Evolutionary conservation across 352 stramenopile species (phyloP), one percentile per base, ranked within the genome.

Genomic region (Globisporangium alternatum): DNA sequence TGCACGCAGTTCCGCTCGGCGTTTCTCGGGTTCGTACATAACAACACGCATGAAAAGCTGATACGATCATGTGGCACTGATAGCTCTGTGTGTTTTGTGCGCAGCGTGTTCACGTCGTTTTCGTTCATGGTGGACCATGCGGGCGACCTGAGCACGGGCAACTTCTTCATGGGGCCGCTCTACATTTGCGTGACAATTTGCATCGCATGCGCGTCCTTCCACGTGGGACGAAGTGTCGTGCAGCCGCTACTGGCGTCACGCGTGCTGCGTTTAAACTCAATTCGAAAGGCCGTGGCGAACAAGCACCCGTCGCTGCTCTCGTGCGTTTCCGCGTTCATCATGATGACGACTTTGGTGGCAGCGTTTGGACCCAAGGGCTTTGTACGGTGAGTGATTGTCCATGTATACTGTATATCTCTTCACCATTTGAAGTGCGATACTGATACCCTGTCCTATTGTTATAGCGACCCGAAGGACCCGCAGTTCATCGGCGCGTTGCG

Each of bases 81-180:
- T 13, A 39, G 25, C 3, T 22, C 13, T 9, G 12, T 58, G 35
- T 21, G 8, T 7, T 37, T 30, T 49, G 7, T 52, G 19, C 68
- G 15, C 49, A 95, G 87, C 1, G 87, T 93, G 15, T 92, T 95
- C 60, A 95, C 87, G 48, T 94, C 85, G n/a, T 95, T 89, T 58
- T 87, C 85, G 60, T 95, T 91, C 74, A 95, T 95, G 87, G 81
- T 78, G 5, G 87, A 95, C 65, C 87, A 95, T 56, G 87, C 87
- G 1, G 83, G 87, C 2, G 87, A 93, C 49, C 74, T 95, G 9
- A 90, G 81, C 53, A 61, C 65, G 1, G 35, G 48, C 6, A 81
- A 61, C 47, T 56, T 81, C 25, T 45, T 77, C 8, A 62, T 67
- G 0, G 87, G 85, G 1, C 75, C 76, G 13, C 37, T 91, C 2